These are phyloP conservation scores for Candida albicans DNA, from an alignment of 1,139 yeast species.

Conservation along the genomic window DNA sequence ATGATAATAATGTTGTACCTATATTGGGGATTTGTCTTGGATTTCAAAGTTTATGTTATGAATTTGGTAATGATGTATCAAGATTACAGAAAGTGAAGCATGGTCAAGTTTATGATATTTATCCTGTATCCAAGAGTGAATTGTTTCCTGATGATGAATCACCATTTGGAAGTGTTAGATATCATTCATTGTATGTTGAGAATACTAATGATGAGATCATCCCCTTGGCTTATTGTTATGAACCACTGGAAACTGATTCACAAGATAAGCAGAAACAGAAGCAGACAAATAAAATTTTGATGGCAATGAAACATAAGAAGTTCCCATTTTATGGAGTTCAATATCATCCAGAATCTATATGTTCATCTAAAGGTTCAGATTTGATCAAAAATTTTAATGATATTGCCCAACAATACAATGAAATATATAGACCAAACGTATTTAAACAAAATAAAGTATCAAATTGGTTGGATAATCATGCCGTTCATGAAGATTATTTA, in stretches of 20 bases:
- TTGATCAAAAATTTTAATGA: constrained; percentile 64
- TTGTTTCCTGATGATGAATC: constrained; percentile 19
- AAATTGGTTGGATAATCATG: constrained; percentile 12
- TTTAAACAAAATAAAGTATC: not conserved
- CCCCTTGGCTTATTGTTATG: constrained; percentile 59
- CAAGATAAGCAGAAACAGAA: too few species aligned
- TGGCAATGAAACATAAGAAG: constrained; percentile 70
- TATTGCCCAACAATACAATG: constrained; percentile 47
- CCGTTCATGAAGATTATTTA: constrained; percentile 14
- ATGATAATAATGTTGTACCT: constrained; percentile 47
- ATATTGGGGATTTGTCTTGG: constrained; percentile 92
- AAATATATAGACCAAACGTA: constrained; percentile 13
- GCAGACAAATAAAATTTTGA: constrained; percentile 51
- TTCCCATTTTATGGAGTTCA: constrained; percentile 91
- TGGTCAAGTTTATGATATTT: constrained; percentile 73
- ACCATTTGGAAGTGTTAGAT: constrained; percentile 70
- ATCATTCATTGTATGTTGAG: constrained; percentile 77
- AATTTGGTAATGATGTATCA: constrained; percentile 58
- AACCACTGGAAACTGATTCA: constrained; percentile 22
- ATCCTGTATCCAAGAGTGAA: constrained; percentile 21
- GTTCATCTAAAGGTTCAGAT: constrained; percentile 65
- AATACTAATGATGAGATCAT: constrained; percentile 31
- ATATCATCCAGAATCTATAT: constrained; percentile 94
- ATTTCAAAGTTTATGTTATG: constrained; percentile 76
- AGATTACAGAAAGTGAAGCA: constrained; percentile 67